Percentiles rank a stretch among this genome's conserved stretches.
phyloP scores from a whole-genome alignment of 169 alveolate species.

The Hepatocystis sp. region DNA sequence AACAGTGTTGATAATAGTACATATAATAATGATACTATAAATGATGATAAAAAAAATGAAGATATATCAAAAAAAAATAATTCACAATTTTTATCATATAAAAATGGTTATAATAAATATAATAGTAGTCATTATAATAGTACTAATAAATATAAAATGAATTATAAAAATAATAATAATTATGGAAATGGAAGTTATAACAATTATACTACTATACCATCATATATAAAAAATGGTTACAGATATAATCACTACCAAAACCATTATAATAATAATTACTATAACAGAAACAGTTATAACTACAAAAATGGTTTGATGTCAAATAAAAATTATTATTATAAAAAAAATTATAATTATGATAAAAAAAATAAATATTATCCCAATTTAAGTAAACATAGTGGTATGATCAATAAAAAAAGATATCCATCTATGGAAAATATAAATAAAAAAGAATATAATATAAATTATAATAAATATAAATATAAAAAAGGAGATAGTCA shows the following conservation, averaged over 20 bases:
- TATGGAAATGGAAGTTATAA: constrained; percentile 7
- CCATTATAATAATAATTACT: constrained; percentile 2
- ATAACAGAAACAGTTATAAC: constrained; percentile 32
- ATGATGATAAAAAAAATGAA: too few species aligned
- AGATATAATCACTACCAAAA: constrained; percentile 28
- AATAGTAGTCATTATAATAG: background rate
- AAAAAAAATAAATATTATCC: too few species aligned
- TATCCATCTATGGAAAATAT: constrained; percentile 12
- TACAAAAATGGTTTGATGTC: too few species aligned
- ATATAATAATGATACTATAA: too few species aligned
- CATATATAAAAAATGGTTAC: constrained; percentile 31
- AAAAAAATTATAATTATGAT: constrained; percentile 18
- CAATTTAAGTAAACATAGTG: constrained; percentile 3
- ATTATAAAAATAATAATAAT: constrained; percentile 8
- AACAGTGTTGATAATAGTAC: too few species aligned
- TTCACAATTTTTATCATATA: too few species aligned
- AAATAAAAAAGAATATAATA: constrained; percentile 13
- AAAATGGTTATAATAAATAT: background rate
- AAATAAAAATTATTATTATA: constrained; percentile 13
- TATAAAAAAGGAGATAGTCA: constrained; percentile 10
- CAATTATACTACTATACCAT: constrained; percentile 2
- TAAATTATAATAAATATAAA: background rate
- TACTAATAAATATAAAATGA: background rate
- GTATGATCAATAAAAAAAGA: constrained; percentile 21
- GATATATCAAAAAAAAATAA: too few species aligned